Evolutionary conservation across 805 yeast species (phyloP).

Genomic region (Wickerhamiella siamensis): DNA sequence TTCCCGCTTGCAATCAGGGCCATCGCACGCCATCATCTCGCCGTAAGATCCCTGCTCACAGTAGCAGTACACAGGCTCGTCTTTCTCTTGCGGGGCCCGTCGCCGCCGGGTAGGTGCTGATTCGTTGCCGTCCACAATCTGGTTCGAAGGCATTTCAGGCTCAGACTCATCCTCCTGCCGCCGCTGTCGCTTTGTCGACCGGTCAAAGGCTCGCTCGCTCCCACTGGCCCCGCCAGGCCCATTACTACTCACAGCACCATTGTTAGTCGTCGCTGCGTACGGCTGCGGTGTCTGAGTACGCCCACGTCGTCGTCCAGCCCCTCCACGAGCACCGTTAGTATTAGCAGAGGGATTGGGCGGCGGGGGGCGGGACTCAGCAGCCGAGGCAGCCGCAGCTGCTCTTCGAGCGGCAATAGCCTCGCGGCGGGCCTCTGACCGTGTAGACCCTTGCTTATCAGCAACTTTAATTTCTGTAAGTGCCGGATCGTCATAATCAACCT

Average conservation of each 20-base stretch:
- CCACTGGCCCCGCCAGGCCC: slow-evolving; percentile 1
- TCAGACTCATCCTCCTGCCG: slow-evolving; percentile 7
- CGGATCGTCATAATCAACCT: slow-evolving; percentile 59
- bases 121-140: background rate
- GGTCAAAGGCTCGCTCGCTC: background rate
- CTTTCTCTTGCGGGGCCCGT: slow-evolving; percentile 18
- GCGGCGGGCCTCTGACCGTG: slow-evolving; percentile 71
- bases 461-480: slow-evolving; percentile 58
- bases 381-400: slow-evolving; percentile 34
- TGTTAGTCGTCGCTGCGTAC: background rate
- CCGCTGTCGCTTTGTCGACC: slow-evolving; percentile 4
- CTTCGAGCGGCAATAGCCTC: slow-evolving; percentile 87
- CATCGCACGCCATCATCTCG: slow-evolving; percentile 99
- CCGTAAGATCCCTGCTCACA: slow-evolving; percentile 96
- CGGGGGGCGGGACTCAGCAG: slow-evolving; percentile 6
- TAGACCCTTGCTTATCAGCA: slow-evolving; percentile 43
- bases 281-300: slow-evolving; percentile 2
- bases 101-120: slow-evolving; percentile 4
- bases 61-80: slow-evolving; percentile 85
- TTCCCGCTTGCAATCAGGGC: slow-evolving; percentile 77
- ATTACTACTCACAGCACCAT: slow-evolving; percentile 9
- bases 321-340: slow-evolving; percentile 6
- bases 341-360: slow-evolving; percentile 7
- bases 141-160: slow-evolving; percentile 15
- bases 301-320: slow-evolving; percentile 12